A percentile compares a stretch with the other conserved stretches of the same genome.
Evolutionary conservation across 768 basidiomycete species (phyloP).

Genomic region (Podaxis sp.): DNA sequence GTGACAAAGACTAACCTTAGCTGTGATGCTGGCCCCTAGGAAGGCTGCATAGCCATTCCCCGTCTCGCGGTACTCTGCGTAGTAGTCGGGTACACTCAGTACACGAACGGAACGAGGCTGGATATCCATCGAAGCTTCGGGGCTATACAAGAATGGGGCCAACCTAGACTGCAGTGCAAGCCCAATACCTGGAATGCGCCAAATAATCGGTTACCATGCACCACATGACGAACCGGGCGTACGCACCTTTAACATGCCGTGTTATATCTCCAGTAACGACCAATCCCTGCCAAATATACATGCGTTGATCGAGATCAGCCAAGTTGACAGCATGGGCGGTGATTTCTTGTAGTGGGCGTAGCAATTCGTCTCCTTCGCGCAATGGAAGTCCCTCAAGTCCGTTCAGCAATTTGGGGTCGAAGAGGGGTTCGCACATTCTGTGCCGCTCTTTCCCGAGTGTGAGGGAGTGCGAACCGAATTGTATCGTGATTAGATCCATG

Average conservation of each 20-base stretch:
- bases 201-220: background rate
- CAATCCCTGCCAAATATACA: slow-evolving; percentile 75
- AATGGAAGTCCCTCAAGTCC: slow-evolving; percentile 29
- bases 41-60: slow-evolving; percentile 82
- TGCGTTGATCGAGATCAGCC: slow-evolving; percentile 64
- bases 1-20: slow-evolving; percentile 54
- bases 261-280: slow-evolving; percentile 82
- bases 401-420: slow-evolving; percentile 64
- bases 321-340: slow-evolving; percentile 62
- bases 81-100: slow-evolving; percentile 82
- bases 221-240: slow-evolving; percentile 1
- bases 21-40: slow-evolving; percentile 80
- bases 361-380: slow-evolving; percentile 25
- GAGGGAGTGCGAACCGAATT: slow-evolving; percentile 69
- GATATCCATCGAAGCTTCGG: slow-evolving; percentile 68
- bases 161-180: slow-evolving; percentile 72
- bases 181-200: slow-evolving; percentile 48
- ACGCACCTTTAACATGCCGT: slow-evolving; percentile 66
- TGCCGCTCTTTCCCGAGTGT: slow-evolving; percentile 88
- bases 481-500: slow-evolving; percentile 74
- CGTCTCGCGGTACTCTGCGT: slow-evolving; percentile 84
- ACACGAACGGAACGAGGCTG: slow-evolving; percentile 68
- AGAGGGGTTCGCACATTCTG: slow-evolving; percentile 88
- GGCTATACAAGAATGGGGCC: slow-evolving; percentile 56
- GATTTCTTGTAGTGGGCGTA: slow-evolving; percentile 62